These are phyloP conservation scores for Aspergillus hortae DNA, from an alignment of 2,329 filamentous ascomycete genomes.

Conservation along the genomic window DNA sequence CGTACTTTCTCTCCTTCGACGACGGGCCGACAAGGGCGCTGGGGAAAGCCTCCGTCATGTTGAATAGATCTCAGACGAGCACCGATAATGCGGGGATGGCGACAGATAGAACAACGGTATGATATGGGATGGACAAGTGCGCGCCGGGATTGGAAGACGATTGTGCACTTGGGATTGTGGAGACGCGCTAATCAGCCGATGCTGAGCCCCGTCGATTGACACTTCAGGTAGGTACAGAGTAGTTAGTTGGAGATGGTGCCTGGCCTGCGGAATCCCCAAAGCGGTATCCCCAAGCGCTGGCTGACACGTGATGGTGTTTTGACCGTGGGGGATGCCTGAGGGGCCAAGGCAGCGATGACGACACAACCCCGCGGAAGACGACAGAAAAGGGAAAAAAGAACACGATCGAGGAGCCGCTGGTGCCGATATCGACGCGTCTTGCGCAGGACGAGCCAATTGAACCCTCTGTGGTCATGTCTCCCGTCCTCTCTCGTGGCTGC, in stretches of 20 bases:
- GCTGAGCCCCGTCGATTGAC: not conserved
- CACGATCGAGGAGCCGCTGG: not conserved
- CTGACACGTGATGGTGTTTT: not conserved
- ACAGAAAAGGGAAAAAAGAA: too few relatives aligned
- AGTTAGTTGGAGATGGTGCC: not conserved
- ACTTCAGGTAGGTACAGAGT: not conserved
- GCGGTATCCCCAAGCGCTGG: not conserved
- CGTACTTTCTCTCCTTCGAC: conserved; percentile 74
- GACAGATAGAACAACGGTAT: not conserved
- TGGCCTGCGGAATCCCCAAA: not conserved
- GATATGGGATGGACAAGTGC: too few relatives aligned
- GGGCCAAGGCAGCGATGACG: conserved; percentile 13
- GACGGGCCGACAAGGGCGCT: conserved; percentile 46
- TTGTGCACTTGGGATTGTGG: too few relatives aligned
- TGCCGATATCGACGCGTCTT: not conserved
- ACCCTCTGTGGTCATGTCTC: conserved; percentile 4
- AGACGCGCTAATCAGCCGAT: too few relatives aligned
- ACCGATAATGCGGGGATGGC: not conserved
- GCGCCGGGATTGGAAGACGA: too few relatives aligned
- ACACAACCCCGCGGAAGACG: conserved; percentile 9
- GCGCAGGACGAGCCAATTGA: not conserved
- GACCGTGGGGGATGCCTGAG: conserved; percentile 4
- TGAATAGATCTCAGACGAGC: not conserved
- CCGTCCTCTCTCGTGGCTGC: conserved; percentile 1
- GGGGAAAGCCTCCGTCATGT: conserved; percentile 37